Conservation (phyloP, 768 basidiomycete genomes). For the Mycena metata region DNA sequence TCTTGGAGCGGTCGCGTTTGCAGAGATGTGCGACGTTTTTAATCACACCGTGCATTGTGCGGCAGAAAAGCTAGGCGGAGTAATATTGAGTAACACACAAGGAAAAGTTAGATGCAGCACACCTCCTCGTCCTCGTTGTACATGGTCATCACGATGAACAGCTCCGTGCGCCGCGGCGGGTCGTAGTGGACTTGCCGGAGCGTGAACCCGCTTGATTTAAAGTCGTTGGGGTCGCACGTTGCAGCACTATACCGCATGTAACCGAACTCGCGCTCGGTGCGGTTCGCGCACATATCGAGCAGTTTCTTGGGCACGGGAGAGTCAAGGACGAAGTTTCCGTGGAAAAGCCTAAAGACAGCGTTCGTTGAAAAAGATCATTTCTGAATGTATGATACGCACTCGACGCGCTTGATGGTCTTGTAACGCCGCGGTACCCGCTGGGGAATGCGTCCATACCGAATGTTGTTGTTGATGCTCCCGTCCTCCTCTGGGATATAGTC, state of each 20-base stretch:
- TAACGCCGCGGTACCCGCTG: constrained; percentile 90
- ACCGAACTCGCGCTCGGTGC: constrained; percentile 90
- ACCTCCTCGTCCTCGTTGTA: constrained; percentile 75
- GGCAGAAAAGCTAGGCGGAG: constrained; percentile 74
- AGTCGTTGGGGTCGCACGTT: constrained; percentile 96
- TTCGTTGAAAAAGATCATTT: background rate
- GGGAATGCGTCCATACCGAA: constrained; percentile 91
- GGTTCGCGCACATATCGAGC: constrained; percentile 82
- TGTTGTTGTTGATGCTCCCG: constrained; percentile 60
- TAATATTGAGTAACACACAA: constrained; percentile 1
- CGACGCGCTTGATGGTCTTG: constrained; percentile 95
- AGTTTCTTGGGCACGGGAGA: constrained; percentile 92
- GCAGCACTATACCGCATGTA: constrained; percentile 97
- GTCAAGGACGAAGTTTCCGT: constrained; percentile 95
- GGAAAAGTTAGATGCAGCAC: constrained; percentile 12
- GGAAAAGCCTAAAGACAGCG: constrained; percentile 70
- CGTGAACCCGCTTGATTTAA: constrained; percentile 84
- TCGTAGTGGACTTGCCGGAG: constrained; percentile 93
- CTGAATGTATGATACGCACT: constrained; percentile 60
- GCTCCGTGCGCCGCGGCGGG: constrained; percentile 89
- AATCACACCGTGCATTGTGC: constrained; percentile 97
- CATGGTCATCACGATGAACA: constrained; percentile 99
- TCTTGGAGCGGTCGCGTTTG: constrained; percentile 88
- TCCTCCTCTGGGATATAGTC: constrained; percentile 54
- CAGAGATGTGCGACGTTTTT: constrained; percentile 94